Percentiles rank a stretch among this genome's conserved stretches.
Evolutionary conservation across 2,329 filamentous ascomycete species (phyloP).

Genomic region (Calonectria hawksworthii): DNA sequence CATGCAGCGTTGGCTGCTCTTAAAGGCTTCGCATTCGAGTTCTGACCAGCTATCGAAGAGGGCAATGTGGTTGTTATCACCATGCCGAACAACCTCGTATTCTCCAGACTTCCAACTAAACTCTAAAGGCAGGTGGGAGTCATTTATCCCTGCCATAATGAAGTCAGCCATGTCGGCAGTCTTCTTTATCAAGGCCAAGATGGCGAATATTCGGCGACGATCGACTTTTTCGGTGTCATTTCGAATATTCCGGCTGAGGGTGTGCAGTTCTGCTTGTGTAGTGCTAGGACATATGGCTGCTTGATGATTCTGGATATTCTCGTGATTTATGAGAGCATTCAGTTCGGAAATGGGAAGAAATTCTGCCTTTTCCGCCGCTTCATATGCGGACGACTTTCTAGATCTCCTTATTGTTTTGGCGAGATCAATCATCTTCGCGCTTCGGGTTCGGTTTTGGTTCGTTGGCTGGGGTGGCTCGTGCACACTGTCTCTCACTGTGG

Average conservation of each 20-base stretch:
- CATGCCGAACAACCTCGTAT: not conserved
- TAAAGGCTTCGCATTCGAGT: not conserved
- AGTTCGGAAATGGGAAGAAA: not conserved
- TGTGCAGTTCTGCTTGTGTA: not conserved
- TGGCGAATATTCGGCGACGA: not conserved
- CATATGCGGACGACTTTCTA: not conserved
- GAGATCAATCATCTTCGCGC: not conserved
- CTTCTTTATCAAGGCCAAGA: slow-evolving; percentile 14
- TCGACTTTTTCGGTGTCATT: not conserved
- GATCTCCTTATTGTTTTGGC: not conserved
- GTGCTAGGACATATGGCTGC: not conserved
- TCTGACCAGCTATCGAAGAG: slow-evolving; percentile 10
- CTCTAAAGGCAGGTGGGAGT: slow-evolving; percentile 16
- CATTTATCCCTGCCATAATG: slow-evolving; percentile 11
- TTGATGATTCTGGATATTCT: not conserved
- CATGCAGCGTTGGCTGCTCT: slow-evolving; percentile 10
- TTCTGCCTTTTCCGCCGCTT: not conserved
- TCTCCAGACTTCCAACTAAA: not conserved
- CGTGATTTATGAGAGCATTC: not conserved
- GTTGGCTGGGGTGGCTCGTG: too few relatives aligned
- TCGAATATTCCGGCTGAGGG: not conserved
- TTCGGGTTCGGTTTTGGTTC: not conserved
- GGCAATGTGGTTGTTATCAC: not conserved
- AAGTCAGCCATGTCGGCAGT: slow-evolving; percentile 1
- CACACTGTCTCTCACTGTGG: too few relatives aligned